Evolutionary conservation across 805 yeast species (phyloP).

Genomic region (Candida pini): DNA sequence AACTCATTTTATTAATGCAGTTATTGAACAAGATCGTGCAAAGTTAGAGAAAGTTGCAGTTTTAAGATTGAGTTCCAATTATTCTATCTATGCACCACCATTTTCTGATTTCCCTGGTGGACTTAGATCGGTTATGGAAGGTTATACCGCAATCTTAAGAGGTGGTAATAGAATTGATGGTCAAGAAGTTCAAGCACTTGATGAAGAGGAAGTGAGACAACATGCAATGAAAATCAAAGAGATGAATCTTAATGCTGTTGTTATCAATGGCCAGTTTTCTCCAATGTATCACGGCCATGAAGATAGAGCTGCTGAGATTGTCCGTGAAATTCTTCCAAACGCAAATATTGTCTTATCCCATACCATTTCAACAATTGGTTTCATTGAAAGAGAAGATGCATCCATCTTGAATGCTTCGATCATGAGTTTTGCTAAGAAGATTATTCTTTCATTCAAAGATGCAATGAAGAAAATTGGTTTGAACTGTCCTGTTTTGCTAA

Average conservation of each 20-base stretch:
- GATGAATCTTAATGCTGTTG: constrained; percentile 32
- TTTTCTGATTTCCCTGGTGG: constrained; percentile 41
- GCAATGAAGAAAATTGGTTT: constrained; percentile 33
- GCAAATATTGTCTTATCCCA: constrained; percentile 34
- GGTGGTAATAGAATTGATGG: constrained; percentile 43
- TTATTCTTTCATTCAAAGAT: constrained; percentile 33
- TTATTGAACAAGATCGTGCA: constrained; percentile 38
- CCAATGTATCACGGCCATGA: constrained; percentile 36
- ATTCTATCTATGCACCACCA: constrained; percentile 34
- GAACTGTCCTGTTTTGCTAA: constrained; percentile 32
- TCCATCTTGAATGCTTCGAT: constrained; percentile 42
- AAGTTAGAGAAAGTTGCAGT: constrained; percentile 41
- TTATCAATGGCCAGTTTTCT: constrained; percentile 37
- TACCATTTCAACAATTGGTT: constrained; percentile 38
- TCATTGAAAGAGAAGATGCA: constrained; percentile 42
- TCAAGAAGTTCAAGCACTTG: constrained; percentile 29
- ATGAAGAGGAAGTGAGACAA: constrained; percentile 17
- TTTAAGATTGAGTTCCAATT: constrained; percentile 39
- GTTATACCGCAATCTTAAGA: constrained; percentile 29
- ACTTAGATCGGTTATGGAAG: constrained; percentile 28
- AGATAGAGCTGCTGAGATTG: constrained; percentile 27
- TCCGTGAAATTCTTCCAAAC: constrained; percentile 29
- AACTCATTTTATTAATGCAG: constrained; percentile 47
- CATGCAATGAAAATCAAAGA: constrained; percentile 25
- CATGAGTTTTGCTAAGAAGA: constrained; percentile 35